phyloP scores from a whole-genome alignment of 345 rosid species.

The Eucalyptus sp. region DNA sequence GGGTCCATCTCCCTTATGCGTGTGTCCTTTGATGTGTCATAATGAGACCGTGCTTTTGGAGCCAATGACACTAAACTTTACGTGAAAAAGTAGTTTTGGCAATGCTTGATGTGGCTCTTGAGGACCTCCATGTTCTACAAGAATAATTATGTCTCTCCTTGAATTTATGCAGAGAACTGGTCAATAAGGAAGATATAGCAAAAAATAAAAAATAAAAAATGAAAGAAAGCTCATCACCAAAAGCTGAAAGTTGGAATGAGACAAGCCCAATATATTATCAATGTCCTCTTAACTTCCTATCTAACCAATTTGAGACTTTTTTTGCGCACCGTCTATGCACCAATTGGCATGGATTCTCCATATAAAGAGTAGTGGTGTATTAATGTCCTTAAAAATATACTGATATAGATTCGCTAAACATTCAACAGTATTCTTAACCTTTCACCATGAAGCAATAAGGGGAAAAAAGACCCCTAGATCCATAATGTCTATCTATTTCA shows the following conservation, averaged over 20 bases:
- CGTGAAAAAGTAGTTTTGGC: background rate
- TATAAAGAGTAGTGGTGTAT: background rate
- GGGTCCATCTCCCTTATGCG: slow-evolving; percentile 11
- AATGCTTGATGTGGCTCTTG: background rate
- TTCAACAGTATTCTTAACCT: background rate
- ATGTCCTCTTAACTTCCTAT: background rate
- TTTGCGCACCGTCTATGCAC: background rate
- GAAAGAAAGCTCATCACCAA: background rate
- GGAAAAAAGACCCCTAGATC: background rate
- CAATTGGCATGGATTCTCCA: background rate
- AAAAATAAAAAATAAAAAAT: background rate
- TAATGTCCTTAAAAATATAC: background rate
- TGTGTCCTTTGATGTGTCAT: slow-evolving; percentile 5
- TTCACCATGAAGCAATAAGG: background rate
- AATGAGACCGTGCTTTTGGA: background rate
- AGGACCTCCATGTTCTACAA: background rate
- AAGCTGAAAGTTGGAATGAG: background rate
- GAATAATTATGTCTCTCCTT: background rate
- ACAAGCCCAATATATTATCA: background rate
- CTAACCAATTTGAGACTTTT: background rate
- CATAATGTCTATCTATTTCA: background rate
- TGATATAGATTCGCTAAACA: background rate
- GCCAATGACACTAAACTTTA: background rate
- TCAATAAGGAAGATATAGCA: background rate
- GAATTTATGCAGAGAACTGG: background rate